Percentiles rank a stretch among this genome's conserved stretches.
These are phyloP conservation scores for Leucocoprinus leucothites DNA, from an alignment of 768 basidiomycete species.

Conservation along the genomic window DNA sequence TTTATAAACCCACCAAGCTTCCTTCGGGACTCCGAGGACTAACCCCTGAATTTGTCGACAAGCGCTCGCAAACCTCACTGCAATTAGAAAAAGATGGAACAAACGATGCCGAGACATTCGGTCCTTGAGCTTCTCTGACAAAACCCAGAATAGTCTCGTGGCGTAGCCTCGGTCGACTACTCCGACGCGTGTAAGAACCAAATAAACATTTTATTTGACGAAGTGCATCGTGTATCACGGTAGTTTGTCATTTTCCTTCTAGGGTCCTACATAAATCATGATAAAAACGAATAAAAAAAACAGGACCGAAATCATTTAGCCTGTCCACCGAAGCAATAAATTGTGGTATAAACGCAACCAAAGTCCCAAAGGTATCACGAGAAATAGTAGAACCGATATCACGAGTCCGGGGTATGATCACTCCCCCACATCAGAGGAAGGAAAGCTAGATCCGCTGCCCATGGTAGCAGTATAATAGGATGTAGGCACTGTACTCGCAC, in stretches of 20 bases:
- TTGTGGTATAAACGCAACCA: not conserved
- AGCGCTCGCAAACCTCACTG: not conserved
- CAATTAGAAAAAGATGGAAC: not conserved
- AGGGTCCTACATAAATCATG: not conserved
- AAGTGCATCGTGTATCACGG: not conserved
- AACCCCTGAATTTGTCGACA: not conserved
- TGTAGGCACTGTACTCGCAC: conserved; percentile 7
- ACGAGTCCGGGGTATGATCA: not conserved
- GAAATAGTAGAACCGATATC: not conserved
- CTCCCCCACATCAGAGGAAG: not conserved
- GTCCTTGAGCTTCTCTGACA: not conserved
- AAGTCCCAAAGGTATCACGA: conserved; percentile 2
- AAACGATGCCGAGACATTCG: not conserved
- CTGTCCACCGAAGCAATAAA: not conserved
- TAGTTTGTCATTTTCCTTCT: not conserved
- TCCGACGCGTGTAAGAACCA: not conserved
- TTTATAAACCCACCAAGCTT: not conserved
- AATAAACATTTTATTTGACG: not conserved
- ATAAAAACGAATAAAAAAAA: too few species aligned
- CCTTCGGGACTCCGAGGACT: not conserved
- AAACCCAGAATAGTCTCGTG: too few species aligned
- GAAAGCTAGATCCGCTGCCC: conserved; percentile 11
- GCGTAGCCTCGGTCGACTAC: not conserved
- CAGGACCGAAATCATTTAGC: too few species aligned
- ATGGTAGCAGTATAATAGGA: conserved; percentile 16